phyloP scores from a whole-genome alignment of 805 yeast species.

The Myxozyma nipponensis region DNA sequence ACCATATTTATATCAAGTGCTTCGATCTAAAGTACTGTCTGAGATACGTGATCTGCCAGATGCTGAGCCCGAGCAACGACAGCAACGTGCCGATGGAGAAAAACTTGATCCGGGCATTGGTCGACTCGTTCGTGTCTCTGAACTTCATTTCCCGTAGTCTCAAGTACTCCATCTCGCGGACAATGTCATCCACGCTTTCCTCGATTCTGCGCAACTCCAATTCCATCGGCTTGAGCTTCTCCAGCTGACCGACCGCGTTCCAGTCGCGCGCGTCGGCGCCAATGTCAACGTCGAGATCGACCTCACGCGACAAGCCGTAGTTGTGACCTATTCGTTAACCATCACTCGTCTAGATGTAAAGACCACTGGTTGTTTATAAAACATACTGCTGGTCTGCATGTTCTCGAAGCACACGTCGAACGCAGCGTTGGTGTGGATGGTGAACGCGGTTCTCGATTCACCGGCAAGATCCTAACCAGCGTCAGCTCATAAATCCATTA shows the following conservation, averaged over 20 bases:
- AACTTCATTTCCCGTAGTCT: slow-evolving; percentile 83
- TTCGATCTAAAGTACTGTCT: slow-evolving; percentile 72
- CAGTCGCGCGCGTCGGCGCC: slow-evolving; percentile 98
- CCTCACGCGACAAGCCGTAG: slow-evolving; percentile 54
- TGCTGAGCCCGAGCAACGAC: slow-evolving; percentile 72
- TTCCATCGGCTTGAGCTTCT: slow-evolving; percentile 89
- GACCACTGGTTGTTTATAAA: not conserved
- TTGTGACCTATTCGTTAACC: slow-evolving; percentile 13
- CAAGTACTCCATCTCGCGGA: slow-evolving; percentile 74
- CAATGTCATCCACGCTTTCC: slow-evolving; percentile 79
- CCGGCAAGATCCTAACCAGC: slow-evolving; percentile 65
- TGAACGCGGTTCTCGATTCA: slow-evolving; percentile 70
- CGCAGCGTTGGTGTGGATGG: slow-evolving; percentile 75
- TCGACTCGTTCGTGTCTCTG: slow-evolving; percentile 95
- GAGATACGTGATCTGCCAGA: slow-evolving; percentile 89
- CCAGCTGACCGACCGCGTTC: slow-evolving; percentile 90
- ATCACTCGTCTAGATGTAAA: slow-evolving; percentile 13
- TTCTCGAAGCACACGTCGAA: slow-evolving; percentile 91
- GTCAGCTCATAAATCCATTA: not conserved
- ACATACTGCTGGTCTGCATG: slow-evolving; percentile 37
- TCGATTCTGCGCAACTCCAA: slow-evolving; percentile 82
- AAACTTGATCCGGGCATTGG: slow-evolving; percentile 86
- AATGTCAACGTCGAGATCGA: slow-evolving; percentile 88
- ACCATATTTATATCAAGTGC: slow-evolving; percentile 37
- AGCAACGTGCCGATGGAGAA: slow-evolving; percentile 70